Evolutionary conservation across 257 asterid species (phyloP).

Genomic region (Coffea canephora): DNA sequence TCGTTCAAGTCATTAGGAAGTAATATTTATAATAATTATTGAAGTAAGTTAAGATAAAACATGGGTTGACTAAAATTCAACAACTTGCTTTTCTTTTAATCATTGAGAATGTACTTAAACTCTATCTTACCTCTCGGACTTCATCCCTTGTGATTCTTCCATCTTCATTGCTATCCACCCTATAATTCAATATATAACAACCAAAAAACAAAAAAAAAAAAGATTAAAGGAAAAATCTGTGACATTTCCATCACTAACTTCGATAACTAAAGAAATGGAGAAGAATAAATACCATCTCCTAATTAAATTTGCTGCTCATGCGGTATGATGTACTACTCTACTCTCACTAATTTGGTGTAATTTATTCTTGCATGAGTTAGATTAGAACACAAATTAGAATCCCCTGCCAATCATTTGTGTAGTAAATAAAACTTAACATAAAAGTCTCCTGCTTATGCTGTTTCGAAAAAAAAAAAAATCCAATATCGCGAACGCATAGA

Average conservation of each 20-base stretch:
- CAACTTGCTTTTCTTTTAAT: constrained; percentile 7
- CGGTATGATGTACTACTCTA: neutral
- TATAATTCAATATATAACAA: constrained; percentile 10
- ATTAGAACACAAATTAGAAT: too few relatives aligned
- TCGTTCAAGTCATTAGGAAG: neutral
- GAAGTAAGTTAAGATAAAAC: constrained; percentile 27
- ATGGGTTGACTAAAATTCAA: constrained; percentile 32
- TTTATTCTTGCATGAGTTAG: too few relatives aligned
- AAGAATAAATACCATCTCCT: neutral
- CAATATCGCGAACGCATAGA: too few relatives aligned
- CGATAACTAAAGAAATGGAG: neutral
- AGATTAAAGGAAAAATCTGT: neutral
- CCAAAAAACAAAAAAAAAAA: neutral
- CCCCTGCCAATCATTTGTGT: too few relatives aligned
- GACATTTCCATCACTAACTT: neutral
- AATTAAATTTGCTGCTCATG: neutral
- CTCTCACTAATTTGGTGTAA: too few relatives aligned
- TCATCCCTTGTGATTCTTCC: constrained; percentile 88
- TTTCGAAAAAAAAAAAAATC: too few relatives aligned
- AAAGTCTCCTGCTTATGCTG: too few relatives aligned
- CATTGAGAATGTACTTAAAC: constrained; percentile 11
- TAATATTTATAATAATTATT: constrained; percentile 3
- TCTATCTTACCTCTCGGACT: constrained; percentile 68
- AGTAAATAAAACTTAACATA: too few relatives aligned
- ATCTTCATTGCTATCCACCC: constrained; percentile 91